Percentiles rank a stretch among this genome's conserved stretches.
These are phyloP conservation scores for Crotalaria pallida DNA, from an alignment of 306 rosid species.

Conservation along the genomic window DNA sequence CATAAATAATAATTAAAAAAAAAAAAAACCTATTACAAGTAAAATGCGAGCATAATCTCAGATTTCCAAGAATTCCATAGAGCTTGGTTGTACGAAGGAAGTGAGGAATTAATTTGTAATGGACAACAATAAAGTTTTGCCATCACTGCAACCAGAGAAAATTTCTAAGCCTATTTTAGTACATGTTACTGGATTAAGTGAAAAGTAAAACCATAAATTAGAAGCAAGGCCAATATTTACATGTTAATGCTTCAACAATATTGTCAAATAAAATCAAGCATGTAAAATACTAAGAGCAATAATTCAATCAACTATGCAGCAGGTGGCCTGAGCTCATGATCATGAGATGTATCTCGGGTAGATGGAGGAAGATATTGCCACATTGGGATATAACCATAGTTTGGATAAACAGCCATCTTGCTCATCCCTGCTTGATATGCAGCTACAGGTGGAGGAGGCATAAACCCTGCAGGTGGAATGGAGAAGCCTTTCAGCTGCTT, in stretches of 20 bases:
- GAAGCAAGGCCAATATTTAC: conserved; percentile 42
- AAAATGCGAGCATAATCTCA: neutral
- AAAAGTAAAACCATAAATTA: conserved; percentile 12
- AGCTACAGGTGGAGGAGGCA: conserved; percentile 63
- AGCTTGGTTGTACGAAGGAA: neutral
- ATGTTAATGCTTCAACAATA: conserved; percentile 18
- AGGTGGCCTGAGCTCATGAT: conserved; percentile 97
- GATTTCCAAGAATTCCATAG: neutral
- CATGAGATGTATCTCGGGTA: conserved; percentile 69
- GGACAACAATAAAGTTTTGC: neutral
- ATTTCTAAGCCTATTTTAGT: conserved; percentile 24
- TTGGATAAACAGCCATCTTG: conserved; percentile 81
- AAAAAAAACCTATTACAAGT: neutral
- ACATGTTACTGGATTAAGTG: conserved; percentile 8
- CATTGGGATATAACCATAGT: conserved; percentile 79
- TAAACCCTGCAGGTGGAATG: conserved; percentile 54
- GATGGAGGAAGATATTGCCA: conserved; percentile 87
- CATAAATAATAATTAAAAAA: neutral
- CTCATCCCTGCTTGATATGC: conserved; percentile 59
- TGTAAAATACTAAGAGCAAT: conserved; percentile 1
- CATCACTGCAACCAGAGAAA: conserved; percentile 23
- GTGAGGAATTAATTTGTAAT: neutral
- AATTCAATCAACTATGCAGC: conserved; percentile 55
- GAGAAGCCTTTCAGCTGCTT: conserved; percentile 59
- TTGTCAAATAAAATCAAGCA: conserved; percentile 20